phyloP scores from a whole-genome alignment of 1,284 basidiomycete species.

The Fomes fomentarius region DNA sequence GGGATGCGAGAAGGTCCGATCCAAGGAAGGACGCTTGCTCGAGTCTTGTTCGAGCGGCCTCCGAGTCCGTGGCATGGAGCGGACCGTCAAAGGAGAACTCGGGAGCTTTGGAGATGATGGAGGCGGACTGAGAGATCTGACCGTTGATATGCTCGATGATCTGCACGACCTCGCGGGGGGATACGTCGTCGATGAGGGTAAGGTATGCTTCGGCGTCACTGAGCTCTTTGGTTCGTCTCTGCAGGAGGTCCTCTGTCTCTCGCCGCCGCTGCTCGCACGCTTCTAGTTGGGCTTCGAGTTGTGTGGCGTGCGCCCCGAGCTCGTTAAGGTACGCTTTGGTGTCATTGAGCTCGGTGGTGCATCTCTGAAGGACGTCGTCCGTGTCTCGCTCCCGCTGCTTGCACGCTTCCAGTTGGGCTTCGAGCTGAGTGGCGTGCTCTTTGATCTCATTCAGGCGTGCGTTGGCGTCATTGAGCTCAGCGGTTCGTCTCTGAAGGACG shows the following conservation, averaged over 20 bases:
- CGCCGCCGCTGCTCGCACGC: background rate
- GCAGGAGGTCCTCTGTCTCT: slow-evolving; percentile 14
- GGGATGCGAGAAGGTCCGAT: slow-evolving; percentile 37
- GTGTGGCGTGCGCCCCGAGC: no score
- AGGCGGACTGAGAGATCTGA: slow-evolving; percentile 26
- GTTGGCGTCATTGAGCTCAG: no score
- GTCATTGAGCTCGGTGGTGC: no score
- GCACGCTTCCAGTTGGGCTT: no score
- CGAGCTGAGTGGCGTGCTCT: no score
- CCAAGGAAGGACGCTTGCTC: slow-evolving; percentile 40
- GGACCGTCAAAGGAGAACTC: slow-evolving; percentile 14
- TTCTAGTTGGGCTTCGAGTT: background rate
- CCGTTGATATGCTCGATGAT: slow-evolving; percentile 26
- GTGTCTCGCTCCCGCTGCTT: no score
- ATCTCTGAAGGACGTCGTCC: no score
- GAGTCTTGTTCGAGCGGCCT: background rate
- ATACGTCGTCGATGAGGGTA: slow-evolving; percentile 20
- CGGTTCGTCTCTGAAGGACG: no score
- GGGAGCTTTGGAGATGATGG: slow-evolving; percentile 20
- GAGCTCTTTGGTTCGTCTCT: slow-evolving; percentile 24
- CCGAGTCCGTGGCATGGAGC: background rate
- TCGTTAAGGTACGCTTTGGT: no score
- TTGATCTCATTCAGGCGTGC: no score
- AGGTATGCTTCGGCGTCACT: slow-evolving; percentile 26
- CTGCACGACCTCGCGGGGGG: slow-evolving; percentile 26